Percentiles rank a stretch among this genome's conserved stretches.
Evolutionary conservation across 2,329 filamentous ascomycete species (phyloP).

Genomic region (Cytospora leucostoma): DNA sequence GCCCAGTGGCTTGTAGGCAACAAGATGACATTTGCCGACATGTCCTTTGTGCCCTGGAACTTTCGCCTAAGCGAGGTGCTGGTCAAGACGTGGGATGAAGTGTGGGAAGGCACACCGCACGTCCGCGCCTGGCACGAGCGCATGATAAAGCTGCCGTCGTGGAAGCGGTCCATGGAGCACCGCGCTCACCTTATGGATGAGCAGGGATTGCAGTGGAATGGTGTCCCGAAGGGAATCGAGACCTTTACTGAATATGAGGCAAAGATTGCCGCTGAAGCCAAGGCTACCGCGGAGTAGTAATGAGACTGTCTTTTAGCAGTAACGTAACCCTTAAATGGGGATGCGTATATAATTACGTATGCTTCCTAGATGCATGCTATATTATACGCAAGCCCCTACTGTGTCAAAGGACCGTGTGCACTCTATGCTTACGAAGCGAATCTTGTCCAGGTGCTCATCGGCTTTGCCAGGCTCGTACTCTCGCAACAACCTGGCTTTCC

Average conservation of each 20-base stretch:
- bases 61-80: conserved; percentile 31
- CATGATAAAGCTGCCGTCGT: conserved; percentile 38
- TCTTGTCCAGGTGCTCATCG: too few relatives aligned
- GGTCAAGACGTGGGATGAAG: conserved; percentile 31
- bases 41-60: conserved; percentile 33
- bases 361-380: too few relatives aligned
- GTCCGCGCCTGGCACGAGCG: conserved; percentile 40
- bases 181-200: conserved; percentile 40
- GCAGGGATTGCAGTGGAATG: conserved; percentile 40
- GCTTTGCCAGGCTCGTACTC: too few relatives aligned
- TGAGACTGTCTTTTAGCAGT: background rate
- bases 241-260: conserved; percentile 35
- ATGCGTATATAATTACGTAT: background rate
- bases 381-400: too few relatives aligned
- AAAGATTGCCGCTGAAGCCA: conserved; percentile 29
- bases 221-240: conserved; percentile 40
- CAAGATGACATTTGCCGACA: conserved; percentile 32
- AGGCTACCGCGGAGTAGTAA: conserved; percentile 1
- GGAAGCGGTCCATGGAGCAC: conserved; percentile 38
- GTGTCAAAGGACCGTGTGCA: too few relatives aligned
- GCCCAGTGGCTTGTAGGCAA: conserved; percentile 34
- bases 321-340: background rate
- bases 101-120: conserved; percentile 33
- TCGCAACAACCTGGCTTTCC: too few relatives aligned
- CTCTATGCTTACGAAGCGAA: too few relatives aligned